Evolutionary conservation across 73 alveolate genomes (phyloP).

Genomic region (Paramecium sonneborni): DNA sequence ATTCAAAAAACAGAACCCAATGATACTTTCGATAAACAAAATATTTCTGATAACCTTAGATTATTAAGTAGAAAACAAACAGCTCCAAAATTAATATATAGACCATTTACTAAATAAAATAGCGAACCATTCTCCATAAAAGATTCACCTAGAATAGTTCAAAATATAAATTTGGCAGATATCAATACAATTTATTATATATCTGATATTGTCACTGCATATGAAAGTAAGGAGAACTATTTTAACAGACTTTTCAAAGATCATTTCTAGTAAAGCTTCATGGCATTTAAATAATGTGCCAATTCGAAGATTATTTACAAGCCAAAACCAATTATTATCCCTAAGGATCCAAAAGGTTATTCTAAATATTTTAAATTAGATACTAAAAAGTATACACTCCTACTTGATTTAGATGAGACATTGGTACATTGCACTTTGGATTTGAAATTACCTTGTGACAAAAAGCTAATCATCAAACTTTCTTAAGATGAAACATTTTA

Average conservation of each 20-base stretch:
- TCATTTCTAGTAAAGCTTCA: constrained; percentile 31
- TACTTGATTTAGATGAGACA: constrained; percentile 65
- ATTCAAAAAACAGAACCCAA: constrained; percentile 4
- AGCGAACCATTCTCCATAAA: neutral
- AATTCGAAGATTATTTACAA: constrained; percentile 7
- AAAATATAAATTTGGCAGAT: neutral
- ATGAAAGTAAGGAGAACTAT: constrained; percentile 34
- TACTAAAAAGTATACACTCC: constrained; percentile 5
- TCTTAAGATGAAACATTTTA: constrained; percentile 4
- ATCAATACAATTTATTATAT: neutral
- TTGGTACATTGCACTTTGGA: constrained; percentile 60
- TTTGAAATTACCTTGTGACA: constrained; percentile 30
- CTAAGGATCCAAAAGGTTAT: constrained; percentile 47
- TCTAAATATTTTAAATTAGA: neutral
- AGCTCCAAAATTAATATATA: neutral
- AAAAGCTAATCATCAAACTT: constrained; percentile 1
- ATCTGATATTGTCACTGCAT: neutral
- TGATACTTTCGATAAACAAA: neutral
- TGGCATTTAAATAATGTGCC: constrained; percentile 12
- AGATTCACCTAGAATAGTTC: neutral
- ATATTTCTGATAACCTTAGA: neutral
- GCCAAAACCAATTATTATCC: constrained; percentile 47
- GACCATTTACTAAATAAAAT: neutral
- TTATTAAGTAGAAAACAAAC: neutral
- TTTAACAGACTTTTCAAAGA: constrained; percentile 51